These are phyloP conservation scores for Pleomassaria siparia DNA, from an alignment of 2,329 filamentous ascomycete species.

Conservation along the genomic window DNA sequence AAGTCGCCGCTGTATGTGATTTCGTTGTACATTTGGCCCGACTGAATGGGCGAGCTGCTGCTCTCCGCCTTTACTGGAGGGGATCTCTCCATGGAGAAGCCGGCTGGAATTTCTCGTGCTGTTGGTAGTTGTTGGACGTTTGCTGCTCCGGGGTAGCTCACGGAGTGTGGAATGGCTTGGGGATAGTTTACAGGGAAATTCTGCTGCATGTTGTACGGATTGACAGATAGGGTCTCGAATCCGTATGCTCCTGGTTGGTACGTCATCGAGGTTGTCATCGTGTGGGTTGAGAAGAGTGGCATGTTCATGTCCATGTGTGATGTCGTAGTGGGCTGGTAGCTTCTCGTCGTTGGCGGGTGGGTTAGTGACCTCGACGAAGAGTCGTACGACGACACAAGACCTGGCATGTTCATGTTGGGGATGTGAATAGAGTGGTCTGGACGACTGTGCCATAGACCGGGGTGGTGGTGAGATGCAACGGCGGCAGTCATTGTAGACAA, in stretches of 20 bases:
- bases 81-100: constrained; percentile 24
- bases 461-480: constrained; percentile 40
- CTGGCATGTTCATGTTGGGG: constrained; percentile 32
- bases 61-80: constrained; percentile 49
- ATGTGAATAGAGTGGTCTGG: constrained; percentile 32
- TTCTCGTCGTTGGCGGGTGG: constrained; percentile 27
- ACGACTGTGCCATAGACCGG: constrained; percentile 38
- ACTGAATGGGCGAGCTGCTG: constrained; percentile 45
- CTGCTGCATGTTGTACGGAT: constrained; percentile 42
- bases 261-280: constrained; percentile 32
- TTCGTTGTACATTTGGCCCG: constrained; percentile 44
- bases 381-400: constrained; percentile 34
- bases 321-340: constrained; percentile 33
- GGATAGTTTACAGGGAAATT: constrained; percentile 31
- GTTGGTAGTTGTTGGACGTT: constrained; percentile 28
- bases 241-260: constrained; percentile 41
- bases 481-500: constrained; percentile 40
- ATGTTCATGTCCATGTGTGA: constrained; percentile 39
- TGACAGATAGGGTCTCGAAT: constrained; percentile 35
- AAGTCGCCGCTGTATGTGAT: constrained; percentile 36
- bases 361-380: constrained; percentile 24
- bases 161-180: constrained; percentile 25
- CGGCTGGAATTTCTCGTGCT: constrained; percentile 30
- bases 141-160: constrained; percentile 26
- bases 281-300: constrained; percentile 36